Base-by-base conservation (phyloP, 176 grass and related monocot genomes). In the Thalia dealbata region DNA sequence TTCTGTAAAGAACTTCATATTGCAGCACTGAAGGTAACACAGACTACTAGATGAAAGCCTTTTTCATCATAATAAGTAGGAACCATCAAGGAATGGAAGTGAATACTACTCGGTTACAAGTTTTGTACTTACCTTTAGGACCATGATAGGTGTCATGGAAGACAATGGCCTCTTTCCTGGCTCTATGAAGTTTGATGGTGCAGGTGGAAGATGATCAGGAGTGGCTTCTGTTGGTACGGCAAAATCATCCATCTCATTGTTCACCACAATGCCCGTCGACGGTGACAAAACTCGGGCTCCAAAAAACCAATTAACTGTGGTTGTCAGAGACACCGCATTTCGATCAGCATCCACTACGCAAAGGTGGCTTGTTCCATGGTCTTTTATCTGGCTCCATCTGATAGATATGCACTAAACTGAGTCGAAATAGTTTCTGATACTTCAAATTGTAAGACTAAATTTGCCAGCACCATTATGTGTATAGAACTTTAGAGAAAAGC, bases 221-320 rank as follows among this genome's bases (percentile, higher is more conserved):
- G 81, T 55, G 24, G 18, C 30, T 70, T 90, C 72, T 10, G 60
- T 64, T 14, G 93, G 93, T 32, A 64, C 72, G 7, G 89, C 92
- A 78, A 96, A 96, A 56, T 96, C 93, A 74, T 88, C 93, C 93
- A 96, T 96, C 88, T 96, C 89, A 67, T 96, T 82, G 75, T 96
- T 96, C 29, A 92, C 21, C 73, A 96, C 84, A 70, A 92, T 84
- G 77, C 93, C 93, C 28, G 93, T 96, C 48, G 89, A 90, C 48
- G 84, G 89, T 56, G 89, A 96, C 18, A 96, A 19, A 71, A 96
- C 70, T 15, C 50, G 58, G 29, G 80, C 87, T 6, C 93, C 89
- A 61, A 96, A 96, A 52, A 8, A 68, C 66, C 3, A 62, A 82
- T 96, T 96, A 61, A 96, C 89, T 0, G 89, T 96, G 0, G 82